These are phyloP conservation scores for Dictyostelium discoideum DNA, from an alignment of 78 protist species.

Conservation along the genomic window DNA sequence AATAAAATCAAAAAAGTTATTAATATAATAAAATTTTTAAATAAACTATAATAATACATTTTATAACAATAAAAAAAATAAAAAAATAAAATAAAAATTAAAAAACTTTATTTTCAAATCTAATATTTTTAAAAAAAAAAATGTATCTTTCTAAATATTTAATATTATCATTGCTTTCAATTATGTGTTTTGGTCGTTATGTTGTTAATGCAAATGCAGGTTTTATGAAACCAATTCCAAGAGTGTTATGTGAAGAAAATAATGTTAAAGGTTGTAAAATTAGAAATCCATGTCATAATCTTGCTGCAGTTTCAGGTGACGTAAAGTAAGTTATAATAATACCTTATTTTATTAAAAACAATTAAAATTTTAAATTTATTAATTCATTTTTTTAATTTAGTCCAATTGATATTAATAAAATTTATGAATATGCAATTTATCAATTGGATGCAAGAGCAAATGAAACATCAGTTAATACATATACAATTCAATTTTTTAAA, in stretches of 20 bases:
- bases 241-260: slow-evolving; percentile 11
- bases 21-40: neutral
- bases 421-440: slow-evolving; percentile 29
- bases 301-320: neutral
- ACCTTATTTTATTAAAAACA: too few relatives aligned
- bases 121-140: neutral
- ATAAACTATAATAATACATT: neutral
- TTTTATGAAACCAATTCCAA: slow-evolving; percentile 66
- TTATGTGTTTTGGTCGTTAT: neutral
- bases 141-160: slow-evolving; percentile 6
- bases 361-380: too few relatives aligned
- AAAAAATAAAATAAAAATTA: neutral
- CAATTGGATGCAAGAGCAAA: slow-evolving; percentile 14
- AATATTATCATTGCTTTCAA: slow-evolving; percentile 2
- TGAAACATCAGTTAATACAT: slow-evolving; percentile 32
- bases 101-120: too few relatives aligned
- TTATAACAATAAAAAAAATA: neutral
- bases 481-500: slow-evolving; percentile 54
- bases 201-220: slow-evolving; percentile 39
- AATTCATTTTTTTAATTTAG: neutral
- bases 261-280: slow-evolving; percentile 16
- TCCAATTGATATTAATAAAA: slow-evolving; percentile 3
- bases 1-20: neutral
- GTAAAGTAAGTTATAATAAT: slow-evolving; percentile 39
- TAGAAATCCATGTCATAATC: slow-evolving; percentile 28